Evolutionary conservation across 176 grass and related monocot species (phyloP), one percentile per base, ranked within the genome.

Genomic region (Chrysopogon serrulatus): DNA sequence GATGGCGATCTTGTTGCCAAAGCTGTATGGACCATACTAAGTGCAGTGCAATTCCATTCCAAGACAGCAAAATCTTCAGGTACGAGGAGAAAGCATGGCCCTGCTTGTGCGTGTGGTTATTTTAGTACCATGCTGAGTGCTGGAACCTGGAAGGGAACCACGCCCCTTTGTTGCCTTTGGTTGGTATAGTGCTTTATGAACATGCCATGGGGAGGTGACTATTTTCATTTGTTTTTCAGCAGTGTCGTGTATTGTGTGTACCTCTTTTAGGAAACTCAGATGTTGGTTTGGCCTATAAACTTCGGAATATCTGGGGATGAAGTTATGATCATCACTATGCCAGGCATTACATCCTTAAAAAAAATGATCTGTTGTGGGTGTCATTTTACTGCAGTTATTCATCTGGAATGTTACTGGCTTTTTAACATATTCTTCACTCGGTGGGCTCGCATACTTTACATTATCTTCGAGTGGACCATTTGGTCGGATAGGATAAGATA

Each of bases 381-480:
- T 47, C 69, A 73, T 47, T 73, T 72, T 72, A 45, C 41, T 24
- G 42, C 70, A 34, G 61, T 3, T 32, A 73, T 76, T 77, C 63
- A 72, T 56, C 61, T 44, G 31, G 64, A 72, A 77, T 56, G 72
- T n/a, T 71, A 40, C 53, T 36, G 13, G 24, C 43, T 76, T 60
- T 77, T 18, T 11, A 28, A 34, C 16, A 71, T 3, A 48, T 71
- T 61, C 28, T 35, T 47, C 70, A 43, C 32, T 13, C 18, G 9
- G 31, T 42, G 77, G 35, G 33, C 39, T 86, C 35, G 21, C 73
- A 78, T 86, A 82, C 45, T 82, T 57, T 72, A 82, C 21, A 77
- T 71, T 90, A 77, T 86, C 88, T 43, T 71, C 16, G 24, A 21
- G 78, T 77, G 78, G 62, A 5, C 14, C 83, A 67, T 65, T 61